A percentile compares a stretch with the other conserved stretches of the same genome.
Conservation (phyloP, 2,329 filamentous ascomycete species). For the Pseudogymnoascus sp. region DNA sequence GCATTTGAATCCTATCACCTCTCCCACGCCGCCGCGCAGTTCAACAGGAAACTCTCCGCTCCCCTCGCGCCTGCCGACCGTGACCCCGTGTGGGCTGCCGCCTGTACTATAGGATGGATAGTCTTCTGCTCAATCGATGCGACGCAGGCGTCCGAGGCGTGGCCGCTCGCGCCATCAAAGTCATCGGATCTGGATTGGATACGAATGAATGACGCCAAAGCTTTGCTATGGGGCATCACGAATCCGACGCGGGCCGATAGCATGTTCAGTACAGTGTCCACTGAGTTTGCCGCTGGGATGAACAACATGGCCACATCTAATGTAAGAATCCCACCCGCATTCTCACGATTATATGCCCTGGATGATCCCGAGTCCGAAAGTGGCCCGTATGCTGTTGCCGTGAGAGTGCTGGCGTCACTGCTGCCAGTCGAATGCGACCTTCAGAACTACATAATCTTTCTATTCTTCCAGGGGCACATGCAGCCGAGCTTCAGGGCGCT, state of each 20-base stretch:
- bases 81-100: constrained; percentile 41
- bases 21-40: constrained; percentile 40
- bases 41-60: constrained; percentile 35
- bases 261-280: constrained; percentile 31
- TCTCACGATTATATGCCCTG: constrained; percentile 16
- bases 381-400: constrained; percentile 17
- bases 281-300: background rate
- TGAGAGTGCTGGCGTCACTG: constrained; percentile 12
- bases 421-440: constrained; percentile 24
- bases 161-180: constrained; percentile 43
- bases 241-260: constrained; percentile 41
- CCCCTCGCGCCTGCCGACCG: constrained; percentile 33
- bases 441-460: constrained; percentile 36
- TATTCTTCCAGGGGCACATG: constrained; percentile 40
- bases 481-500: constrained; percentile 36
- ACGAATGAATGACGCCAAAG: constrained; percentile 47
- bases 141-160: constrained; percentile 37
- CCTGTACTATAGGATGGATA: constrained; percentile 38
- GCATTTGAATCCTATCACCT: constrained; percentile 37
- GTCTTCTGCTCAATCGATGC: constrained; percentile 39
- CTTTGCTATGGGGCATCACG: constrained; percentile 42
- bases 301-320: constrained; percentile 6
- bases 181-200: constrained; percentile 48
- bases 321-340: constrained; percentile 13
- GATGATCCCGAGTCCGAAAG: constrained; percentile 1